Conservation (phyloP, 2,329 filamentous ascomycete species). For the Aaosphaeria pasadenensis region DNA sequence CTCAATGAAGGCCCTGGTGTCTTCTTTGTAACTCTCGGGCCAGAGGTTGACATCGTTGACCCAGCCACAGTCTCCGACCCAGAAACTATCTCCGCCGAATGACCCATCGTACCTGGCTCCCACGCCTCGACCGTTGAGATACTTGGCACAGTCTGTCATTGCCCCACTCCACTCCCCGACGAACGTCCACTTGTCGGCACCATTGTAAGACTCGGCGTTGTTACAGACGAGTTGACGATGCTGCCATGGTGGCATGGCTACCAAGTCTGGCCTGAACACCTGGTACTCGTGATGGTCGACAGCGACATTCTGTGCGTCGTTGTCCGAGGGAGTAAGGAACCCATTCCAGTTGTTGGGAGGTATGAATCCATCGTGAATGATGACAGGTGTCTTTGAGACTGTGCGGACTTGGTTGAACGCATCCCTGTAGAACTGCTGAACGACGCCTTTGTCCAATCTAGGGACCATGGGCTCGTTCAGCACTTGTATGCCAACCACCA, state of each 20-base stretch:
- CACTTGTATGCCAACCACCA: constrained; percentile 57
- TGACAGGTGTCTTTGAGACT: constrained; percentile 48
- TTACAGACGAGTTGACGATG: constrained; percentile 58
- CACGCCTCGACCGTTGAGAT: constrained; percentile 54
- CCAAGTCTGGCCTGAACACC: constrained; percentile 54
- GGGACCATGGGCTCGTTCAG: constrained; percentile 57
- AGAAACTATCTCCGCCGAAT: constrained; percentile 41
- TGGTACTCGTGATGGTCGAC: constrained; percentile 71
- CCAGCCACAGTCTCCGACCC: constrained; percentile 54
- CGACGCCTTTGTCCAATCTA: constrained; percentile 41
- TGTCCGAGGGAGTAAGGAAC: constrained; percentile 53
- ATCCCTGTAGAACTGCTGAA: constrained; percentile 56
- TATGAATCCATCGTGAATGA: constrained; percentile 59
- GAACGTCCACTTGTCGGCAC: constrained; percentile 63
- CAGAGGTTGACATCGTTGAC: constrained; percentile 51
- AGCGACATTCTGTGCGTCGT: constrained; percentile 53
- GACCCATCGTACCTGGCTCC: constrained; percentile 61
- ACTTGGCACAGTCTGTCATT: constrained; percentile 59
- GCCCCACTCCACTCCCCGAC: constrained; percentile 69
- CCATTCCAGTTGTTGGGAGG: constrained; percentile 58
- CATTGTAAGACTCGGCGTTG: constrained; percentile 47
- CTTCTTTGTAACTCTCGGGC: constrained; percentile 42
- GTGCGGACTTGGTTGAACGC: constrained; percentile 49
- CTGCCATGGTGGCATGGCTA: constrained; percentile 49
- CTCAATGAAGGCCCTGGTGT: constrained; percentile 52